Evolutionary conservation across 2,329 filamentous ascomycete species (phyloP), one percentile per base, ranked within the genome.

Genomic region (Hypoxylon sp.): DNA sequence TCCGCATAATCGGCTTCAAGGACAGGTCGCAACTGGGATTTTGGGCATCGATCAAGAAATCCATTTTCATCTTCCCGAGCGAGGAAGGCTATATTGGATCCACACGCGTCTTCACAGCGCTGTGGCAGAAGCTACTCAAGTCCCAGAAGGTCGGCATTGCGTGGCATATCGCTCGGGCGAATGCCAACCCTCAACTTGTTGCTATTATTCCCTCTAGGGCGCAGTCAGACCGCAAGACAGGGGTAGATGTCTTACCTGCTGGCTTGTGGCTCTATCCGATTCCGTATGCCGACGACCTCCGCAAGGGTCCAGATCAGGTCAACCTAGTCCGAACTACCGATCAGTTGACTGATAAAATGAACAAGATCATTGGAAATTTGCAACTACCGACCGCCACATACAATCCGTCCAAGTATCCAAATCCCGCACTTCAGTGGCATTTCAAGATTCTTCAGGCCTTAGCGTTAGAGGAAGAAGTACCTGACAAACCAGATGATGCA

Each of bases 1-100:
- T 99, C 62, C 91, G 94, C 4, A 92, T 99, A 71, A 92, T 99
- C 62, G 96, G 96, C 5, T 99, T 99, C 86, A 99, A 98, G 78
- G 89, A 93, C 6, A 84, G 92, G 29, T 88, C 87, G 1, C 83
- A 88, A 74, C 83, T 98, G 1, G 92, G 92, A 0, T 84, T 91
- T 17, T 98, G 95, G 94, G 93, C 93, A 1, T 94, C 93, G 35
- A 85, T 93, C 53, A 93, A 92, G 76, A 94, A 94, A 74, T 93
- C 94, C 0, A 93, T 90, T 0, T 99, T 98, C 79, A 93, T 99
- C 65, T 98, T 97, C 75, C 96, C 96, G 0, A 96, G 92, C 17
- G 96, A 99, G 80, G 91, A 94, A 70, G 92, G 93, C 68, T 97
- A 90, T 74, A 87, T 98, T 27, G 96, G 96, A 19, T 98, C 94